Percentiles rank a stretch among this genome's conserved stretches.
Evolutionary conservation across 2,329 filamentous ascomycete genomes (phyloP).

Genomic region (Aspergillus amoenus): DNA sequence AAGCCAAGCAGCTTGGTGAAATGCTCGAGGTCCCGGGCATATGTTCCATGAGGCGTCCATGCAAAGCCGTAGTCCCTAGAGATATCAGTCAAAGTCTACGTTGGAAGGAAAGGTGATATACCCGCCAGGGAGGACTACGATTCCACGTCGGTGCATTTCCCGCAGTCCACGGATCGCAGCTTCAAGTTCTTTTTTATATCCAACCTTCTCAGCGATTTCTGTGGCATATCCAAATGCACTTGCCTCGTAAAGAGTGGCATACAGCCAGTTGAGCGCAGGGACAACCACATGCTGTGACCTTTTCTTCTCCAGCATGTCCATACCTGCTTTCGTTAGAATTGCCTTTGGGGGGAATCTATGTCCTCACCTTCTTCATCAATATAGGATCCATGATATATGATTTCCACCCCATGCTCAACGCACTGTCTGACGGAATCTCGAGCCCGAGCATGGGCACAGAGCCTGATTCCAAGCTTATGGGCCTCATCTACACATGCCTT

Average conservation of each 20-base stretch:
- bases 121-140: conserved; percentile 46
- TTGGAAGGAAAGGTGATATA: not conserved
- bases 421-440: conserved; percentile 47
- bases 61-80: conserved; percentile 47
- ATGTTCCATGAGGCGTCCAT: conserved; percentile 51
- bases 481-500: conserved; percentile 51
- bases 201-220: conserved; percentile 45
- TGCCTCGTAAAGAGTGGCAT: conserved; percentile 40
- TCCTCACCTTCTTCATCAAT: conserved; percentile 39
- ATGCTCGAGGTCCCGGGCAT: conserved; percentile 49
- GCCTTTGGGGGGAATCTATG: not conserved
- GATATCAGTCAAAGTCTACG: not conserved
- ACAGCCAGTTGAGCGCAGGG: conserved; percentile 47
- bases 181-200: conserved; percentile 46
- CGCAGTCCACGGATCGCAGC: conserved; percentile 38
- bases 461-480: conserved; percentile 30
- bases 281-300: conserved; percentile 44
- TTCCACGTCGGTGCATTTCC: conserved; percentile 46
- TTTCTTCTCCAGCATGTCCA: conserved; percentile 35
- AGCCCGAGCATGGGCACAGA: conserved; percentile 49
- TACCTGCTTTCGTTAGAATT: not conserved
- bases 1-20: conserved; percentile 49
- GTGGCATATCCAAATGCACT: conserved; percentile 43
- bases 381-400: conserved; percentile 50
- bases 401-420: conserved; percentile 46